Evolutionary conservation across 139 green algal genomes (phyloP).

Genomic region (Chlorella sorokiniana): DNA sequence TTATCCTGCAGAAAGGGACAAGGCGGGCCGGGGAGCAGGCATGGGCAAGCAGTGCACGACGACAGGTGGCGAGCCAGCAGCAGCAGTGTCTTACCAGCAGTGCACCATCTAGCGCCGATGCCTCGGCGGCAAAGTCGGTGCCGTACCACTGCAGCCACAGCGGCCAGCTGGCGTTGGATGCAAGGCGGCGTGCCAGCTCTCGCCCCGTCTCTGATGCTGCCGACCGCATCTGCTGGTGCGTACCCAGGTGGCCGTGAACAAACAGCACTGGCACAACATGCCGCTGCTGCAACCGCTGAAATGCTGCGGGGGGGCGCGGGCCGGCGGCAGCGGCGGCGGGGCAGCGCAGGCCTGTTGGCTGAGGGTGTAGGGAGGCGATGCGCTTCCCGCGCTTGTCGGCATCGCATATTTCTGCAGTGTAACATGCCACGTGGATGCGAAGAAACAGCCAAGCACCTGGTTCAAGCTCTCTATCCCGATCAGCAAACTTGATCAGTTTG

Average conservation of each 20-base stretch:
- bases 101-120: neutral
- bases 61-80: neutral
- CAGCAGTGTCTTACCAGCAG: constrained; percentile 18
- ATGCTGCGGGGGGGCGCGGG: neutral
- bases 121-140: constrained; percentile 19
- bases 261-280: constrained; percentile 39
- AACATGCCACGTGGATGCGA: too few relatives aligned
- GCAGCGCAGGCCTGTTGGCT: neutral
- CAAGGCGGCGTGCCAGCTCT: constrained; percentile 3
- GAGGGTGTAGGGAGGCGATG: neutral
- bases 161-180: neutral
- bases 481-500: constrained; percentile 26
- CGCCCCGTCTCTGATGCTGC: constrained; percentile 24
- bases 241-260: constrained; percentile 47
- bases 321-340: neutral
- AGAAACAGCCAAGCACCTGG: neutral
- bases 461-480: neutral
- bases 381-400: too few relatives aligned
- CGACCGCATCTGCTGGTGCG: constrained; percentile 39
- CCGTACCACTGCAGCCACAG: constrained; percentile 26
- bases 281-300: neutral
- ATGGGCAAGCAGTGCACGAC: neutral
- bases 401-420: neutral
- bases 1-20: neutral
- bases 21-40: neutral